These are phyloP conservation scores for Murraya koenigii DNA, from an alignment of 345 rosid species.

Conservation along the genomic window DNA sequence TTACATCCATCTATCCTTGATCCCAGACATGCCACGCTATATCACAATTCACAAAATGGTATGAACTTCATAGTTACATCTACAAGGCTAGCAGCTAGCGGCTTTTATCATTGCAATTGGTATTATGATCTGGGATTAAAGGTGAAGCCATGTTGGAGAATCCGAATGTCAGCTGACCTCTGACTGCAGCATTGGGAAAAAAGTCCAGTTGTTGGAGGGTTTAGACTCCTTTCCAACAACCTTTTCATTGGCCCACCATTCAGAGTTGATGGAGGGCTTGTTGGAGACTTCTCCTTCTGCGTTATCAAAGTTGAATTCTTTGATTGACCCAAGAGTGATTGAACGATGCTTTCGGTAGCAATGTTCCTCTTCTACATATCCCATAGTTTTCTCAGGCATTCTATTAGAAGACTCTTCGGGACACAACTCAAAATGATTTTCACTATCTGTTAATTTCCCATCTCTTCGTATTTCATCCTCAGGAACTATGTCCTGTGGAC, in stretches of 20 bases:
- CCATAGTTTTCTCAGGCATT: slow-evolving; percentile 28
- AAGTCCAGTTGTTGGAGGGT: slow-evolving; percentile 67
- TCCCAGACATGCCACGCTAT: slow-evolving; percentile 13
- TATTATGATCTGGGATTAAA: background rate
- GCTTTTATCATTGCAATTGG: slow-evolving; percentile 8
- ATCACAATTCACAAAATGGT: slow-evolving; percentile 3
- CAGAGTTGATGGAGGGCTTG: slow-evolving; percentile 47
- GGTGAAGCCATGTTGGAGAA: slow-evolving; percentile 3
- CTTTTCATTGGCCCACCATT: slow-evolving; percentile 92
- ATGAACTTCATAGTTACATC: slow-evolving; percentile 23
- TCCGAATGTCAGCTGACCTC: slow-evolving; percentile 50
- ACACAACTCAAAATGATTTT: slow-evolving; percentile 22
- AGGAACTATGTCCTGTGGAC: slow-evolving; percentile 22
- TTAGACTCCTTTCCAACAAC: slow-evolving; percentile 61
- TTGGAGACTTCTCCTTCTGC: slow-evolving; percentile 47
- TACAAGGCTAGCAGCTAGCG: slow-evolving; percentile 5
- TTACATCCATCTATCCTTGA: slow-evolving; percentile 6
- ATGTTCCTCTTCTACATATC: slow-evolving; percentile 53
- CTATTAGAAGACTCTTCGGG: slow-evolving; percentile 29
- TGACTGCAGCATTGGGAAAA: slow-evolving; percentile 83
- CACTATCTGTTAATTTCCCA: slow-evolving; percentile 7
- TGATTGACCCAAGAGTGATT: slow-evolving; percentile 65
- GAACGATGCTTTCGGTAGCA: slow-evolving; percentile 52
- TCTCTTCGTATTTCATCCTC: slow-evolving; percentile 24
- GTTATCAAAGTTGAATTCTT: slow-evolving; percentile 86